A percentile compares a stretch with the other conserved stretches of the same genome.
phyloP scores from a whole-genome alignment of 2,329 filamentous ascomycete genomes.

The Fusarium torreyae region DNA sequence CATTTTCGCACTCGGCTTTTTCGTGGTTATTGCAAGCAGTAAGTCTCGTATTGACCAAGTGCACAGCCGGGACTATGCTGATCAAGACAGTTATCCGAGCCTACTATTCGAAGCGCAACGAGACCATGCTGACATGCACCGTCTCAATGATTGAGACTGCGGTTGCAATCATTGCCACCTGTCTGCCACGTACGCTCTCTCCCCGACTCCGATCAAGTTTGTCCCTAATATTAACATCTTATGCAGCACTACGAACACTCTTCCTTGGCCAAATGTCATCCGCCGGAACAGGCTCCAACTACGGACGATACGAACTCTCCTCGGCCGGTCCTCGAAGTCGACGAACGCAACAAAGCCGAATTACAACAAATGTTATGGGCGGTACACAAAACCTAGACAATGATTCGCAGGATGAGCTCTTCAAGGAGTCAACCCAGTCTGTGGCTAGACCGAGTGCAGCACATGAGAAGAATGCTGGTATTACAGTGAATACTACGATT shows the following conservation, averaged over 20 bases:
- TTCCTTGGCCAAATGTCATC: conserved; percentile 43
- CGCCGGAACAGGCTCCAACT: conserved; percentile 39
- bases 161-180: conserved; percentile 58
- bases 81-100: conserved; percentile 51
- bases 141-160: conserved; percentile 58
- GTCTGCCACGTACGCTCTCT: conserved; percentile 52
- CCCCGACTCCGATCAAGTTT: fast-evolving
- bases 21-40: conserved; percentile 54
- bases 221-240: background rate
- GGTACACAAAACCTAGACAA: conserved; percentile 40
- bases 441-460: background rate
- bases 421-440: conserved; percentile 25
- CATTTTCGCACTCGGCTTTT: conserved; percentile 53
- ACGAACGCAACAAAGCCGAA: conserved; percentile 42
- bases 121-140: conserved; percentile 57
- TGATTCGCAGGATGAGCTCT: conserved; percentile 45
- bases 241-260: conserved; percentile 38
- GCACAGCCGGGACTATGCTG: background rate
- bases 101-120: conserved; percentile 53
- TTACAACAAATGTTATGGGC: conserved; percentile 44
- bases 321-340: conserved; percentile 37
- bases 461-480: conserved; percentile 29
- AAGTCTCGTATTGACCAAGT: background rate
- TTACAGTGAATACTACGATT: conserved; percentile 43
- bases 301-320: conserved; percentile 44